phyloP scores from a whole-genome alignment of 495 filamentous ascomycete genomes.

The Halenospora varia region DNA sequence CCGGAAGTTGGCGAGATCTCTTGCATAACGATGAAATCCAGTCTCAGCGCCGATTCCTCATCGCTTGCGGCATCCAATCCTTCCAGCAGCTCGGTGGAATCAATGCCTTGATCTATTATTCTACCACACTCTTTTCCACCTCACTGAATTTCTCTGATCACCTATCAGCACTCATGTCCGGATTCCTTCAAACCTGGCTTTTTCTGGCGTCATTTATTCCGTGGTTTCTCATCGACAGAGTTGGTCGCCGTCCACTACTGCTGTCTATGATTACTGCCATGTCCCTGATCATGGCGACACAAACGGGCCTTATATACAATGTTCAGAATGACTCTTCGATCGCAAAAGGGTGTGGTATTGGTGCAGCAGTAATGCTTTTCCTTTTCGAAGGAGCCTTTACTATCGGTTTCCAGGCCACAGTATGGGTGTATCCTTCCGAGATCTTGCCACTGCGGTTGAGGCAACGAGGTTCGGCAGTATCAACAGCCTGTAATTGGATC shows the following conservation, averaged over 20 bases:
- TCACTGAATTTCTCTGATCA: constrained; percentile 43
- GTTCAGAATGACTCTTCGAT: constrained; percentile 27
- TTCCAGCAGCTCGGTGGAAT: constrained; percentile 53
- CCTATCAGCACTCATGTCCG: constrained; percentile 61
- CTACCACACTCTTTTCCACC: constrained; percentile 57
- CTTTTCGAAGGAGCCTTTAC: constrained; percentile 75
- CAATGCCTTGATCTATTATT: constrained; percentile 72
- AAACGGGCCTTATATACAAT: constrained; percentile 48
- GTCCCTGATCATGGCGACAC: constrained; percentile 62
- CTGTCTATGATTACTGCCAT: constrained; percentile 66
- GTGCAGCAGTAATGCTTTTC: constrained; percentile 58
- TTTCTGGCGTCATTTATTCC: constrained; percentile 70
- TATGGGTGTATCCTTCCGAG: constrained; percentile 42
- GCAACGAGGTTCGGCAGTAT: constrained; percentile 67
- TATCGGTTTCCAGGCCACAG: constrained; percentile 67
- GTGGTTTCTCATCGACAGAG: constrained; percentile 53
- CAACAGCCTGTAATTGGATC: constrained; percentile 59
- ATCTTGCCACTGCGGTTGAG: constrained; percentile 69
- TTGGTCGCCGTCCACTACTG: constrained; percentile 40
- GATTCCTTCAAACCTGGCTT: constrained; percentile 69
- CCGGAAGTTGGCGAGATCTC: constrained; percentile 28
- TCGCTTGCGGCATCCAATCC: constrained; percentile 28
- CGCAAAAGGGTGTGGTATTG: constrained; percentile 35
- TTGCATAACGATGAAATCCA: constrained; percentile 27
- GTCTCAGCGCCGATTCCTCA: constrained; percentile 23